These are phyloP conservation scores for Scheffersomyces segobiensis DNA, from an alignment of 1,139 yeast species.

Conservation along the genomic window DNA sequence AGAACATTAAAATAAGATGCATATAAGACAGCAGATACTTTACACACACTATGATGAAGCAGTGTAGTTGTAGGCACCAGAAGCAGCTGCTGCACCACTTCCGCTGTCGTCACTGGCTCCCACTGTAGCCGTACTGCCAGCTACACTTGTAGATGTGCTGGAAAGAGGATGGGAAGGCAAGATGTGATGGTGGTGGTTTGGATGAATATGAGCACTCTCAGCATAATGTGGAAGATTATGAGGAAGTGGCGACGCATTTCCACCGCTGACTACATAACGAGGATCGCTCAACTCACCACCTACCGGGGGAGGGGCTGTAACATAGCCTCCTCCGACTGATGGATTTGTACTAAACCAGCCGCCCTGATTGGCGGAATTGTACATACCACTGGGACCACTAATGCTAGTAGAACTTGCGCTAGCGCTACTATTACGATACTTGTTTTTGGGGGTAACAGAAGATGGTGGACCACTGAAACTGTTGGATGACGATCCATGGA, in stretches of 20 bases:
- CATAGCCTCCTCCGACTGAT: slow-evolving; percentile 4
- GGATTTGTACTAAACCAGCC: slow-evolving; percentile 9
- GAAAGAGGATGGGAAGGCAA: slow-evolving; percentile 6
- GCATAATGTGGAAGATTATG: slow-evolving; percentile 6
- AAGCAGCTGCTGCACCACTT: not conserved
- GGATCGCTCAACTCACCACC: slow-evolving; percentile 1
- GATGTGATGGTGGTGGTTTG: slow-evolving; percentile 5
- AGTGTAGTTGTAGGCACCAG: not conserved
- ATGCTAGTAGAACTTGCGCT: slow-evolving; percentile 4
- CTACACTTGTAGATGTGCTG: slow-evolving; percentile 2
- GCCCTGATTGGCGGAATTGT: not conserved
- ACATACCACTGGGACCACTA: slow-evolving; percentile 2
- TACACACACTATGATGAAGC: not conserved
- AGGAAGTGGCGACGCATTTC: slow-evolving; percentile 1
- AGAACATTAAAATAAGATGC: not conserved
- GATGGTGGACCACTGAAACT: slow-evolving; percentile 7
- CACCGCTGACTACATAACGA: not conserved
- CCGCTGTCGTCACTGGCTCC: slow-evolving; percentile 3
- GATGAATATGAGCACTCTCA: not conserved
- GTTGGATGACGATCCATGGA: slow-evolving; percentile 5
- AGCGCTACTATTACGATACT: slow-evolving; percentile 7
- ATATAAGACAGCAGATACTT: not conserved
- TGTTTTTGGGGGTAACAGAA: slow-evolving; percentile 3
- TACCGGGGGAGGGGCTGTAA: slow-evolving; percentile 1
- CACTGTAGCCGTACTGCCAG: slow-evolving; percentile 3